A percentile compares a stretch with the other conserved stretches of the same genome.
Conservation (phyloP, 805 yeast genomes). For the Candida oleophila region DNA sequence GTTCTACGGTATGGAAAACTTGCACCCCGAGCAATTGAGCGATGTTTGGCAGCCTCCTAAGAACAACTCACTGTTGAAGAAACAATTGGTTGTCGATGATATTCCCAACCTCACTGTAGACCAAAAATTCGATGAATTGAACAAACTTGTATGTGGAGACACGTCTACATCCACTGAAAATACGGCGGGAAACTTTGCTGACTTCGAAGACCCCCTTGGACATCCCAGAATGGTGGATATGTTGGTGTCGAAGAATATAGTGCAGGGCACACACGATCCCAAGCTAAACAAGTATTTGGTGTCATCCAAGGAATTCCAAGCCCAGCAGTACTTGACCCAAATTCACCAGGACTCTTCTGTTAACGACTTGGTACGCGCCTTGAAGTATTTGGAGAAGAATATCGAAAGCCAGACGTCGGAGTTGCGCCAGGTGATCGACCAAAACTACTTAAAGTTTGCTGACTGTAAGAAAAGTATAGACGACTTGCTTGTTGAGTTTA, state of each 20-base stretch:
- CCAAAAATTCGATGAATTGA: constrained; percentile 32
- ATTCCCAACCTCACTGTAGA: constrained; percentile 20
- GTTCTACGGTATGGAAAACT: not conserved
- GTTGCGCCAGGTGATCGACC: constrained; percentile 35
- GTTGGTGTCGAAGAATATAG: constrained; percentile 2
- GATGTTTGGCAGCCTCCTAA: constrained; percentile 7
- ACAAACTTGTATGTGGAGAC: constrained; percentile 18
- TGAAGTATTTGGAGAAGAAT: constrained; percentile 30
- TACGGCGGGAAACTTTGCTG: not conserved
- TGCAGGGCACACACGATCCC: constrained; percentile 24
- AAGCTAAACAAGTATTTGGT: constrained; percentile 30
- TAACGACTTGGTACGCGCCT: constrained; percentile 28
- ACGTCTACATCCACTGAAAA: not conserved
- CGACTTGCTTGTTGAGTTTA: constrained; percentile 32
- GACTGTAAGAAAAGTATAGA: constrained; percentile 40
- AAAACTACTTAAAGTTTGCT: constrained; percentile 34
- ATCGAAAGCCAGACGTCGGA: constrained; percentile 36
- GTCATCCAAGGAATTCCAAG: constrained; percentile 34
- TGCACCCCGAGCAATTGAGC: not conserved
- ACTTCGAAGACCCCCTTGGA: constrained; percentile 5
- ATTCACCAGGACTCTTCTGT: constrained; percentile 39
- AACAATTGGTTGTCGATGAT: constrained; percentile 15
- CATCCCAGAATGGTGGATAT: constrained; percentile 4
- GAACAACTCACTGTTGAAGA: constrained; percentile 9
- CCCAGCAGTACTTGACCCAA: constrained; percentile 34